These are phyloP conservation scores for Manihot esculenta DNA, from an alignment of 441 rosid genomes.

Conservation along the genomic window DNA sequence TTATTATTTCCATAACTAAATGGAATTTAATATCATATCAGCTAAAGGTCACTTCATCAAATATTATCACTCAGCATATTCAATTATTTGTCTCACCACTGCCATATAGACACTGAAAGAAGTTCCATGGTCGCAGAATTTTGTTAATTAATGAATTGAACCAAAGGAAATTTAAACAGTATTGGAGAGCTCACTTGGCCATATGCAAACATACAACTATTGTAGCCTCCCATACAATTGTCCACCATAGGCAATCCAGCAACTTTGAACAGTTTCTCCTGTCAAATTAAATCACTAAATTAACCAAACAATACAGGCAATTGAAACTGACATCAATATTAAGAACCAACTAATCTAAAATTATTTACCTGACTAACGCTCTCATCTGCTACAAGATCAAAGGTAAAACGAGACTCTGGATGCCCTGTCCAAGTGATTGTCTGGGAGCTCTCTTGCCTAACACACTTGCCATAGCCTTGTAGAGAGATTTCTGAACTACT, in stretches of 20 bases:
- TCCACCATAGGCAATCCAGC: constrained; percentile 99
- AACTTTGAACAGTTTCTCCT: constrained; percentile 88
- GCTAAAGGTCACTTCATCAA: not conserved
- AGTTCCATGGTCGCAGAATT: not conserved
- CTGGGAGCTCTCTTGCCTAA: constrained; percentile 89
- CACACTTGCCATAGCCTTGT: constrained; percentile 78
- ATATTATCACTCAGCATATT: not conserved
- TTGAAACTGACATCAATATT: not conserved
- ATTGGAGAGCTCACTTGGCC: constrained; percentile 69
- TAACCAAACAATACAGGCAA: constrained; percentile 4
- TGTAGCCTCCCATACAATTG: constrained; percentile 91
- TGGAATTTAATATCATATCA: too few relatives aligned
- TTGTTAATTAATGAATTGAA: not conserved
- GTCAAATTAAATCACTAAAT: constrained; percentile 21
- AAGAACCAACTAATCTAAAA: too few relatives aligned
- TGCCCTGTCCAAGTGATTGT: constrained; percentile 87
- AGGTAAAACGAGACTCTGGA: constrained; percentile 92
- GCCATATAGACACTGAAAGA: not conserved
- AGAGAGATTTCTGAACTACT: constrained; percentile 74
- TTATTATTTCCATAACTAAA: not conserved
- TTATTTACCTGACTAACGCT: constrained; percentile 71
- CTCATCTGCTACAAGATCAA: constrained; percentile 94
- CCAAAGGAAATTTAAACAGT: not conserved
- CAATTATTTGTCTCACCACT: not conserved
- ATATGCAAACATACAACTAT: constrained; percentile 99